phyloP scores from a whole-genome alignment of 148 eudicot species.

The Mesembryanthemum crystallinum region DNA sequence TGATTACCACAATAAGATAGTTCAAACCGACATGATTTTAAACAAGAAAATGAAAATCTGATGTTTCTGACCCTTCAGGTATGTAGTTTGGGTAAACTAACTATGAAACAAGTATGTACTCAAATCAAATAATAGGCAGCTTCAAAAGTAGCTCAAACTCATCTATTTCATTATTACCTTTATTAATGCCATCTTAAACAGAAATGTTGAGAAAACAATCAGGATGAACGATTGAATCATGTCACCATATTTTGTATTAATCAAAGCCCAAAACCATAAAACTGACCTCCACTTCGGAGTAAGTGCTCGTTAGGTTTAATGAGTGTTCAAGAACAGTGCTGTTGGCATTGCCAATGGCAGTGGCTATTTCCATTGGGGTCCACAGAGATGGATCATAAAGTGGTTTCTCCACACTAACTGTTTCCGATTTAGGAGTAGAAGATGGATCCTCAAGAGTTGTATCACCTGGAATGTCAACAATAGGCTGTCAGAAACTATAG shows the following conservation, averaged over 20 bases:
- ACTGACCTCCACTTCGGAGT: slow-evolving; percentile 86
- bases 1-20: no score
- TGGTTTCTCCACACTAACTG: slow-evolving; percentile 22
- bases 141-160: no score
- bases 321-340: slow-evolving; percentile 56
- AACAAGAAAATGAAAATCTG: no score
- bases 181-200: no score
- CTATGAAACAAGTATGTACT: no score
- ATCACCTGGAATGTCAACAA: slow-evolving; percentile 25
- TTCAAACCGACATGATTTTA: no score
- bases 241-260: neutral
- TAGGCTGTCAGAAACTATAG: neutral
- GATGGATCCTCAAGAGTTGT: slow-evolving; percentile 31
- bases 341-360: slow-evolving; percentile 71
- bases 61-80: no score
- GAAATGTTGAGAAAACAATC: neutral
- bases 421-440: slow-evolving; percentile 24
- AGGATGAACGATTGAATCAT: neutral
- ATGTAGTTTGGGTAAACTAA: no score
- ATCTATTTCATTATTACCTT: no score
- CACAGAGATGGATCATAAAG: slow-evolving; percentile 61
- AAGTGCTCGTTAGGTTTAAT: slow-evolving; percentile 71
- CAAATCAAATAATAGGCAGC: no score
- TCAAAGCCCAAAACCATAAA: neutral
- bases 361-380: slow-evolving; percentile 81